Base-by-base conservation (phyloP, 352 stramenopile species). In the Labyrinthula sp. region DNA sequence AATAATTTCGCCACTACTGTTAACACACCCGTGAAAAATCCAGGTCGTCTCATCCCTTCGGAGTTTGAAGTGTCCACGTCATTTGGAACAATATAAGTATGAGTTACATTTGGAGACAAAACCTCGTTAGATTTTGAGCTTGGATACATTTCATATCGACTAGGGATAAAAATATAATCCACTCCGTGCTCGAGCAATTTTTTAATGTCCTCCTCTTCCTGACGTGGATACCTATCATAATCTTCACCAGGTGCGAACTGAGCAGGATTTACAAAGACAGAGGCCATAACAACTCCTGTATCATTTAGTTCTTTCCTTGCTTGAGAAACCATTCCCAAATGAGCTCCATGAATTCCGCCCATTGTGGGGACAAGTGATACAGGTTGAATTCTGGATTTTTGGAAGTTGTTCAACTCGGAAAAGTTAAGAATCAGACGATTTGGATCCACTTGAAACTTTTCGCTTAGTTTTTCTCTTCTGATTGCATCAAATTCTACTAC, bases 331-430 rank as follows among this genome's bases (percentile, higher is more conserved):
- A 94, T 65, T 34, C 71, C 75, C 54, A 91, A 47, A 59, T 94
- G 79, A n/a, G 82, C 90, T 37, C 81, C 78, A 63, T 99, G 90
- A 4, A 99, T 70, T 8, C 86, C 87, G 55, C 90, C 90, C 89
- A 99, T 99, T 0, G 90, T 99, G 6, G 89, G 90, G 17, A 99
- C 89, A 43, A 98, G n/a, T n/a, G n/a, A n/a, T n/a, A n/a, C n/a
- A n/a, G n/a, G n/a, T n/a, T n/a, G n/a, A n/a, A n/a, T n/a, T n/a
- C n/a, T n/a, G n/a, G n/a, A n/a, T n/a, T n/a, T n/a, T n/a, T n/a
- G n/a, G n/a, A n/a, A n/a, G n/a, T n/a, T n/a, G n/a, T n/a, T n/a
- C n/a, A n/a, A n/a, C n/a, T n/a, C n/a, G n/a, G n/a, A n/a, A n/a
- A n/a, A n/a, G n/a, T n/a, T n/a, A n/a, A n/a, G n/a, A n/a, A n/a